Base-by-base conservation (phyloP, 495 filamentous ascomycete genomes). In the Geoglossum glabrum region DNA sequence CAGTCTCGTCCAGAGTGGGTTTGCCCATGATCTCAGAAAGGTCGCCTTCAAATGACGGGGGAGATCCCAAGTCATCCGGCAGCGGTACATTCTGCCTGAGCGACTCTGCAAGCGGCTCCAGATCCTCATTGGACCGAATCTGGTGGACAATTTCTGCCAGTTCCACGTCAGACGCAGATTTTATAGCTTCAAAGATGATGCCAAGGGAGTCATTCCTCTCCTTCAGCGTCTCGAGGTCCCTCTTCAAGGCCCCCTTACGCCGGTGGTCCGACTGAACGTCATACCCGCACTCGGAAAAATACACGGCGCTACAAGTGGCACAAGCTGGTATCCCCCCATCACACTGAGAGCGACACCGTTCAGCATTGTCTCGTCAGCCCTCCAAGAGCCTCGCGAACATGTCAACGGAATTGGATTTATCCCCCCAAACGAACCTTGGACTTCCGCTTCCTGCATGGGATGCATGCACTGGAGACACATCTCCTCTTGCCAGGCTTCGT, bases 381-480 rank as follows among this genome's bases (percentile, higher is more conserved):
- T 2, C 36, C 36, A 40, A 15, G 2, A 3, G 13, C 13, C 8
- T 5, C 31, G 31, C 11, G 5, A 34, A 5, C 15, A 21, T 17
- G 13, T 19, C 36, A 47, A 28, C 17, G 36, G 36, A 17, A 40
- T 15, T 40, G 36, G 36, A 40, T 40, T 40, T 7, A 34, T n/a
- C n/a, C 13, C 13, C 13, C 13, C 17, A 2, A 19, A 54, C 68
- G 5, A 58, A 76, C 76, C 70, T 77, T 79, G 33, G 74, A 76
- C 57, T 79, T 79, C 45, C 76, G 69, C 58, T 68, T 76, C 33
- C 76, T 66, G 61, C 77, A 79, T 0, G 76, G 71, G 28, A 76
- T 69, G 56, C 77, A 79, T 0, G 77, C 77, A 3, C 73, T 73
- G 3, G 74, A 75, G 1, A 77, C 71, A 36, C 75, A 74, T 47